Evolutionary conservation across 352 stramenopile species (phyloP).

Genomic region (Aphanomyces invadans): DNA sequence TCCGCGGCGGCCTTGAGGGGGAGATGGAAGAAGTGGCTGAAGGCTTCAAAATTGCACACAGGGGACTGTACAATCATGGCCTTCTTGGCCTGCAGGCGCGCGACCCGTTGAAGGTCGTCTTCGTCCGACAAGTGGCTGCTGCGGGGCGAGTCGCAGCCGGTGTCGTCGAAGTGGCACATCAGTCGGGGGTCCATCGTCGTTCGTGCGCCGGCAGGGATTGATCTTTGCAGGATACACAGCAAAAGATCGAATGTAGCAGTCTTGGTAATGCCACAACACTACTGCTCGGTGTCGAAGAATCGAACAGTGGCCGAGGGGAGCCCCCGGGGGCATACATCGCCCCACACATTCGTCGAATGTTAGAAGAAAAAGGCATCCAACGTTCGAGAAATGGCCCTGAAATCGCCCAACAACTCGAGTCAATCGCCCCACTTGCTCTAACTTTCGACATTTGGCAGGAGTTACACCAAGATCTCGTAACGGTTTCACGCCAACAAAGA

Average conservation of each 20-base stretch:
- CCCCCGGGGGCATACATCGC: no score
- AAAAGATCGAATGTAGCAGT: constrained; percentile 25
- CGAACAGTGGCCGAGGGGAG: neutral
- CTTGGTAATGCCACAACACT: neutral
- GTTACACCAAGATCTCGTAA: neutral
- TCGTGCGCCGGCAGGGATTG: neutral
- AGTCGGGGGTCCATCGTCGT: neutral
- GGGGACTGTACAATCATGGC: constrained; percentile 27
- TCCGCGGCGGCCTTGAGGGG: constrained; percentile 58
- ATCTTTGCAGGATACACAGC: neutral
- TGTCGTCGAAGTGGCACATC: neutral
- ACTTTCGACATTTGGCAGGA: neutral
- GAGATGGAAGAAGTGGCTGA: constrained; percentile 58
- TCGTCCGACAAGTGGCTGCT: constrained; percentile 1
- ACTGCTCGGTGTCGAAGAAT: neutral
- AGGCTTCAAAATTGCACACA: constrained; percentile 60
- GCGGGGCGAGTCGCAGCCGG: neutral
- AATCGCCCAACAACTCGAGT: neutral
- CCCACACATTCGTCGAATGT: constrained; percentile 3
- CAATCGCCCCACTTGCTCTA: neutral
- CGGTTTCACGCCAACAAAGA: constrained; percentile 2
- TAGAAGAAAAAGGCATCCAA: constrained; percentile 8
- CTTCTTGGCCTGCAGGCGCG: constrained; percentile 20
- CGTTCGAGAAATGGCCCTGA: no score
- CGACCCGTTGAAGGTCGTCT: constrained; percentile 15